phyloP scores from a whole-genome alignment of 768 basidiomycete species.

The Crepidotus variabilis region DNA sequence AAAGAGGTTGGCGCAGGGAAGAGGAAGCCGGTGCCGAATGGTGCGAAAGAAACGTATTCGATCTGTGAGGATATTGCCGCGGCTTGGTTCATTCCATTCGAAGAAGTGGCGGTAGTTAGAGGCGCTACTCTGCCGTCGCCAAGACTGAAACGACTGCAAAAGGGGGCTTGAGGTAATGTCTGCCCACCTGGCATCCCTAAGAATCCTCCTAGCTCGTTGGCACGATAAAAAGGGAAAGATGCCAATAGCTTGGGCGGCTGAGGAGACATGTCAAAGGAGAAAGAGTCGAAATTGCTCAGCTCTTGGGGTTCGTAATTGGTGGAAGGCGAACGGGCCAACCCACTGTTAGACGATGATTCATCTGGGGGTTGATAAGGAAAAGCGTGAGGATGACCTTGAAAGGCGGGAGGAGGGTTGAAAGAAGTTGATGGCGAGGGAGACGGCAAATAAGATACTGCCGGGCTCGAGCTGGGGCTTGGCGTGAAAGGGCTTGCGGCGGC shows the following conservation, averaged over 20 bases:
- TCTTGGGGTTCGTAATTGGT: constrained; percentile 4
- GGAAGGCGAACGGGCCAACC: not conserved
- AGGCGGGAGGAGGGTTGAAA: constrained; percentile 4
- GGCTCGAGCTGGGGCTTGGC: constrained; percentile 14
- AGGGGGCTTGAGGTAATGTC: constrained; percentile 35
- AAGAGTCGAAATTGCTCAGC: constrained; percentile 1
- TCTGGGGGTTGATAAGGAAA: not conserved
- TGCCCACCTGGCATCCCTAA: constrained; percentile 39
- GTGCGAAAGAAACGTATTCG: not conserved
- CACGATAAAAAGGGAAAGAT: constrained; percentile 8
- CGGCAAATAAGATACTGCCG: constrained; percentile 3
- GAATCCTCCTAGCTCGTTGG: constrained; percentile 28
- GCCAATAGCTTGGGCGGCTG: not conserved
- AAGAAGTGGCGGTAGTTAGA: not conserved
- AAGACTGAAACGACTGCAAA: constrained; percentile 1
- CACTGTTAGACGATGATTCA: not conserved
- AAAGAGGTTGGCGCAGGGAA: not conserved
- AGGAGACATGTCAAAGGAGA: not conserved
- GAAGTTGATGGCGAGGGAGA: constrained; percentile 4
- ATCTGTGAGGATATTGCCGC: not conserved
- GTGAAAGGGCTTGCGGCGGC: constrained; percentile 5
- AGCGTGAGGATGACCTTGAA: not conserved
- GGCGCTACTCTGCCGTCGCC: not conserved
- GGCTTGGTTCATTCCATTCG: not conserved
- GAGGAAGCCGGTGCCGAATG: not conserved